Base-by-base conservation (phyloP, 768 basidiomycete genomes). In the Leccinum boreale region DNA sequence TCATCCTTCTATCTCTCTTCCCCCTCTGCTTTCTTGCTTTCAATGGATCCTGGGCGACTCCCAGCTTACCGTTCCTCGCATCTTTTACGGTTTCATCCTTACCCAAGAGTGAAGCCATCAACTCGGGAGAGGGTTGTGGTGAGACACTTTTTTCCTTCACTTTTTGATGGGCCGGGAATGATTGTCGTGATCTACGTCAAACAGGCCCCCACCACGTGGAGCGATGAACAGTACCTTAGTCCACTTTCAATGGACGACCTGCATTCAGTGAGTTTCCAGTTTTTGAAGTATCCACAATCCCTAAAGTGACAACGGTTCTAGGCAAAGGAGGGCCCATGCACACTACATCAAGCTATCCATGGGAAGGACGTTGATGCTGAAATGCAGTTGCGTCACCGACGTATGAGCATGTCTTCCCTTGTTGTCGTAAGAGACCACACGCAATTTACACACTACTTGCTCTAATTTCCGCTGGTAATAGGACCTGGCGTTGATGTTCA, bases 11-110 rank as follows among this genome's bases (percentile, higher is more conserved):
- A 8, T 36, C 14, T 7, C 15, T 36, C 29, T 8, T 45, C 51
- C 28, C 55, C 4, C 46, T 36, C 24, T 19, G 17, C 42, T 54
- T 17, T 48, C 10, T 17, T 51, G 23, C 14, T 31, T 36, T 26
- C 9, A 33, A 66, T 72, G 66, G 66, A 72, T 39, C 31, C 50
- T 0, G 39, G 45, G 0, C 47, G 59, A 0, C 57, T 71, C 0
- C 72, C 70, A 0, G 53, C 66, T 36, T 71, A 72, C 49, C 68
- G 70, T 17, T 70, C 68, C 3, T 73, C 70, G 1, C 62, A 73
- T 28, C 47, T 73, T 8, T 45, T 67, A 24, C 58, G 70, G 17
- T 73, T 58, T 26, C 69, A 70, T 55, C 69, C 69, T 31, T 70
- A 70, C 56, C 69, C 69, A 39, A 67, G 71, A 35, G 45, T 49